Conservation (phyloP, 1,284 basidiomycete genomes). For the Leccinum fuscescens region DNA sequence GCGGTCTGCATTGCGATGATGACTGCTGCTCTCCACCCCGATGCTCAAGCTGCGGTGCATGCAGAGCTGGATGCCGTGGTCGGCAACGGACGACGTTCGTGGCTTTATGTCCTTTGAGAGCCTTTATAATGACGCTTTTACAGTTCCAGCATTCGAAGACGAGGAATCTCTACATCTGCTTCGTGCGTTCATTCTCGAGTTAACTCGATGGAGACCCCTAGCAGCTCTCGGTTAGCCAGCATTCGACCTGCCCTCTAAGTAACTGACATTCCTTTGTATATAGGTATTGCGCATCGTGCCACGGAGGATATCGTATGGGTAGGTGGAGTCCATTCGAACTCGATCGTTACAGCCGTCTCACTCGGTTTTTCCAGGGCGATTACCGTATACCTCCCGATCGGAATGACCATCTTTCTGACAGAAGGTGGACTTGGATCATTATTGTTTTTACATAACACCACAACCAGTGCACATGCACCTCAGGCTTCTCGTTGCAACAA, state of each 20-base stretch:
- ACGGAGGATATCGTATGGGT: conserved; percentile 17
- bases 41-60: conserved; percentile 13
- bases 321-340: background rate
- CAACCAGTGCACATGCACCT: background rate
- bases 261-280: background rate
- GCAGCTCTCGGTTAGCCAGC: background rate
- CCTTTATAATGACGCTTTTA: background rate
- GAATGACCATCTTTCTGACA: background rate
- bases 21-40: conserved; percentile 4
- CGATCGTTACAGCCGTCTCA: background rate
- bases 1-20: background rate
- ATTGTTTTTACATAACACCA: background rate
- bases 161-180: conserved; percentile 6
- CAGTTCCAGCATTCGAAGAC: conserved; percentile 13
- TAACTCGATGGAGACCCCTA: conserved; percentile 11
- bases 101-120: background rate
- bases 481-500: too few species aligned
- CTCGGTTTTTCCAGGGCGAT: conserved; percentile 7
- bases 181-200: conserved; percentile 15
- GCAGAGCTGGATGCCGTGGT: conserved; percentile 12
- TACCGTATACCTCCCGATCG: conserved; percentile 10
- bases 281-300: conserved; percentile 10
- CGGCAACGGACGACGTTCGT: conserved; percentile 6
- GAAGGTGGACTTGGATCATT: background rate
- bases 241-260: background rate